Percentiles rank a stretch among this genome's conserved stretches.
Evolutionary conservation across 2,329 filamentous ascomycete species (phyloP).

Genomic region (Whalleya microplaca): DNA sequence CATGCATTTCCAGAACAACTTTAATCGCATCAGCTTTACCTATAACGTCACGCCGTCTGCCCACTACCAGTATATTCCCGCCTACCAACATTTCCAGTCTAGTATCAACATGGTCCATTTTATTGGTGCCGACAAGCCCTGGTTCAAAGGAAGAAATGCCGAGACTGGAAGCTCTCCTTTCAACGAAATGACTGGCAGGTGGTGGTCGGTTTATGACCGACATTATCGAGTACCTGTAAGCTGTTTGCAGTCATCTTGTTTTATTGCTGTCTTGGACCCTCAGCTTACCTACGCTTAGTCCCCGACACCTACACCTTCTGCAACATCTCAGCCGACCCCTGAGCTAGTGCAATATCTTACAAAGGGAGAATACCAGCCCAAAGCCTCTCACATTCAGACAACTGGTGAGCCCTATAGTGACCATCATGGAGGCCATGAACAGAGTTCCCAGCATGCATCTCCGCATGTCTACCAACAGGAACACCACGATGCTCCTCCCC

Average conservation of each 20-base stretch:
- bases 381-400: slow-evolving; percentile 18
- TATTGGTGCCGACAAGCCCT: slow-evolving; percentile 90
- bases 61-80: slow-evolving; percentile 96
- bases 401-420: slow-evolving; percentile 40
- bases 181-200: slow-evolving; percentile 80
- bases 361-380: slow-evolving; percentile 55
- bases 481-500: slow-evolving; percentile 13
- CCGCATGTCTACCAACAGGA: slow-evolving; percentile 23
- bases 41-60: slow-evolving; percentile 98
- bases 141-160: slow-evolving; percentile 67
- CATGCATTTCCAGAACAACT: slow-evolving; percentile 84
- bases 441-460: slow-evolving; percentile 18
- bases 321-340: slow-evolving; percentile 22
- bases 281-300: slow-evolving; percentile 28
- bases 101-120: slow-evolving; percentile 92
- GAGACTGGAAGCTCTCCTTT: slow-evolving; percentile 66
- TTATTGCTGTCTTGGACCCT: slow-evolving; percentile 7
- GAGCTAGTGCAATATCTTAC: slow-evolving; percentile 57
- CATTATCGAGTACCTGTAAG: slow-evolving; percentile 69
- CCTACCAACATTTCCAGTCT: slow-evolving; percentile 89
- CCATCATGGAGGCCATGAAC: slow-evolving; percentile 28
- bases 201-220: slow-evolving; percentile 93
- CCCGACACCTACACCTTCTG: slow-evolving; percentile 6
- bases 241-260: slow-evolving; percentile 12
- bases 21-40: slow-evolving; percentile 87